Evolutionary conservation across 2,329 filamentous ascomycete genomes (phyloP), one percentile per base, ranked within the genome.

Genomic region (Talaromyces sp.): DNA sequence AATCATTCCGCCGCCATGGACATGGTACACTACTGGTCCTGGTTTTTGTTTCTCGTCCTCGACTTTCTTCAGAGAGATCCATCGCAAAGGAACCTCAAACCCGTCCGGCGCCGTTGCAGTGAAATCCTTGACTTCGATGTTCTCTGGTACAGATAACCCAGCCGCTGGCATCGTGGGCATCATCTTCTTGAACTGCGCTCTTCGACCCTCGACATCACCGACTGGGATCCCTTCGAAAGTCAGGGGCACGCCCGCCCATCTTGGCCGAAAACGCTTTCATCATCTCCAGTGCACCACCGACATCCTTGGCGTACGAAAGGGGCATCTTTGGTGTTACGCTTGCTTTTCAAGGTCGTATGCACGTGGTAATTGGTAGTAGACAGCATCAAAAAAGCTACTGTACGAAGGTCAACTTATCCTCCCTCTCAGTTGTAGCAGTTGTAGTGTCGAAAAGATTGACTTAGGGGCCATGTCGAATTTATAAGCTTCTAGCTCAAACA

Each of bases 1-100:
- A 33, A 58, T 57, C 19, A 54, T 39, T 27, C 61, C 61, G 8
- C 61, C 61, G 3, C 61, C 39, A 14, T 63, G 61, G 7, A 39
- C 49, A 19, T 57, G 52, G 13, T 27, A 31, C 3, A 63, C 52
- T 14, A 14, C 61, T 13, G 61, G 61, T 14, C 52, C 52, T 9
- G 33, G 35, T 14, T 35, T 33, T 10, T 57, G n/a, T n/a, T 57
- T n/a, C 33, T 57, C 52, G 1, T 19, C 31, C 31, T 57, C n/a
- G 19, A 2, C 5, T 3, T 57, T 35, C 22, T 24, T 35, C 11
- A 56, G 7, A 19, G 33, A 8, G 16, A 57, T 57, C 31, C 52
- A 57, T 24, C 52, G 31, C 33, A 57, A 31, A 14, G 52, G 52
- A 39, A 57, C 31, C 22, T 57, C n/a, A 57, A 39, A 39, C 35